These are phyloP conservation scores for Suillus clintonianus DNA, from an alignment of 768 basidiomycete species.

Conservation along the genomic window DNA sequence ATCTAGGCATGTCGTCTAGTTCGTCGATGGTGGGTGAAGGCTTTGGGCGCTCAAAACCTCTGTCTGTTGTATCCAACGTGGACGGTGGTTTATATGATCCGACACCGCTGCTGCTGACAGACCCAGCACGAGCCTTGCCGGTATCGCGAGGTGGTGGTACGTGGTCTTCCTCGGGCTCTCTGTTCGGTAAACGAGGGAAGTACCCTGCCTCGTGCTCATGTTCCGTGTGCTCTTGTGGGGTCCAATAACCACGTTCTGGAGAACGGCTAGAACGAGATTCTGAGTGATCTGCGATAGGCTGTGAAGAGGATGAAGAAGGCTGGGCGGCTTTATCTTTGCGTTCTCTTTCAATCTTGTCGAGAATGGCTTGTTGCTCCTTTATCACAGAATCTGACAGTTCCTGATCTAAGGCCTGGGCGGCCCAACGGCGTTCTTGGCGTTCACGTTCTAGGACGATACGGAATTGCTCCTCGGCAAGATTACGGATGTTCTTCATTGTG, in stretches of 20 bases:
- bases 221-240: slow-evolving; percentile 20
- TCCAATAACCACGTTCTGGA: slow-evolving; percentile 17
- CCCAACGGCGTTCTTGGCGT: slow-evolving; percentile 52
- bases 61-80: slow-evolving; percentile 22
- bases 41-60: slow-evolving; percentile 21
- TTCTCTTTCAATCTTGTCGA: slow-evolving; percentile 49
- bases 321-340: slow-evolving; percentile 23
- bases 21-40: slow-evolving; percentile 27
- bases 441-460: slow-evolving; percentile 46
- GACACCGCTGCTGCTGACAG: slow-evolving; percentile 23
- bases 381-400: slow-evolving; percentile 36
- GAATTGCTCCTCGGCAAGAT: slow-evolving; percentile 49
- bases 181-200: slow-evolving; percentile 15
- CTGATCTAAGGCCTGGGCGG: slow-evolving; percentile 33
- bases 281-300: slow-evolving; percentile 3
- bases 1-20: slow-evolving; percentile 24
- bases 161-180: slow-evolving; percentile 28
- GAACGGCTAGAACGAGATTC: slow-evolving; percentile 13
- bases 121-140: slow-evolving; percentile 28
- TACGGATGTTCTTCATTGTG: slow-evolving; percentile 45
- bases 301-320: slow-evolving; percentile 10
- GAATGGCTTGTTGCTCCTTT: slow-evolving; percentile 45
- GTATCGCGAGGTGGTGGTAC: slow-evolving; percentile 9
- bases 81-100: slow-evolving; percentile 29
- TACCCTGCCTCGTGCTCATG: slow-evolving; percentile 24